phyloP scores from a whole-genome alignment of 2,329 filamentous ascomycete species.

The Pseudogymnoascus sp. region DNA sequence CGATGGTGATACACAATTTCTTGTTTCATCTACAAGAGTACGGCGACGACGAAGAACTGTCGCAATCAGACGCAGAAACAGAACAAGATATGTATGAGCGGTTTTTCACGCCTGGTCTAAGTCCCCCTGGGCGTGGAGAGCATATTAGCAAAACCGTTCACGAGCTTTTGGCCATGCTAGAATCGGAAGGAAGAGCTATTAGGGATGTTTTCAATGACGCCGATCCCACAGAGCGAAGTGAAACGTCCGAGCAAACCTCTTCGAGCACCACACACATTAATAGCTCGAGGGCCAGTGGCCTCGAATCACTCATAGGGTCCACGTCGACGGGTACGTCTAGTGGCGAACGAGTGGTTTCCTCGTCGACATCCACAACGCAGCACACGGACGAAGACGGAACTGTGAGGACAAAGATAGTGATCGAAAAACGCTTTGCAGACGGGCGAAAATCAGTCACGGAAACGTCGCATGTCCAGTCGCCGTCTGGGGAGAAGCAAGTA shows the following conservation, averaged over 20 bases:
- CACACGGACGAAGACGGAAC: slow-evolving; percentile 21
- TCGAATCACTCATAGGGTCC: neutral
- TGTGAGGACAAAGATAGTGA: slow-evolving; percentile 20
- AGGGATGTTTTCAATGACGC: neutral
- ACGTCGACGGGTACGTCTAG: neutral
- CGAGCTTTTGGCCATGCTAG: neutral
- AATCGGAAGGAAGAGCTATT: neutral
- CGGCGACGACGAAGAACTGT: neutral
- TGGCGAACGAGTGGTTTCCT: slow-evolving; percentile 20
- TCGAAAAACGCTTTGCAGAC: slow-evolving; percentile 23
- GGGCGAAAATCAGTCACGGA: slow-evolving; percentile 21
- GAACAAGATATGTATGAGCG: slow-evolving; percentile 25
- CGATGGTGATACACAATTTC: neutral
- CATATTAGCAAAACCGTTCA: neutral
- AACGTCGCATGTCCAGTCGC: slow-evolving; percentile 17
- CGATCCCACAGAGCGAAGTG: neutral
- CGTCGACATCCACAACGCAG: slow-evolving; percentile 20
- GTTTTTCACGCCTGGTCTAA: slow-evolving; percentile 12
- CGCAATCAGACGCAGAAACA: neutral
- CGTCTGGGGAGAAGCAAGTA: slow-evolving; percentile 6
- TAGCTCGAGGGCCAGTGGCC: neutral
- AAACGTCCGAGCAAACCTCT: neutral
- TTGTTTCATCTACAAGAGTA: neutral
- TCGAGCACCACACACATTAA: neutral
- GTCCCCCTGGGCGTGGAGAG: neutral